Conservation (phyloP, 2,329 filamentous ascomycete genomes). For the Penicillium sp. region DNA sequence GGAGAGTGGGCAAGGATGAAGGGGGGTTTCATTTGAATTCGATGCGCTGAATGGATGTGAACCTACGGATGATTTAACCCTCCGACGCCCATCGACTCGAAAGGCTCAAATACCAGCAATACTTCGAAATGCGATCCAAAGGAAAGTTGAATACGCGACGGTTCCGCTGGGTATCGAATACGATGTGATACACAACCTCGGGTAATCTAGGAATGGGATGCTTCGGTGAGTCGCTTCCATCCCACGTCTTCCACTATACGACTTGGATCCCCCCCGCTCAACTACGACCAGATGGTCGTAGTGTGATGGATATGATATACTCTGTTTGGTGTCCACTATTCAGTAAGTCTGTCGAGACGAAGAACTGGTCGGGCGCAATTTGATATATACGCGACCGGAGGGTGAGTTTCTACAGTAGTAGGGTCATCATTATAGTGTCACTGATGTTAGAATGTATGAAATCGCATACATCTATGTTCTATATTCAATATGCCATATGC, state of each 20-base stretch:
- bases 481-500: not conserved
- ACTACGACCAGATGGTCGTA: not conserved
- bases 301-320: not conserved
- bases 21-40: not conserved
- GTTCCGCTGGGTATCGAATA: slow-evolving; percentile 9
- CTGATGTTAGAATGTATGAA: not conserved
- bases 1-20: not conserved
- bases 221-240: slow-evolving; percentile 25
- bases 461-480: not conserved
- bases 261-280: not conserved
- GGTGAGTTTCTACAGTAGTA: not conserved
- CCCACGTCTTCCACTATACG: not conserved
- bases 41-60: not conserved
- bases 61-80: slow-evolving; percentile 7
- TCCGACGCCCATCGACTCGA: not conserved
- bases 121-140: not conserved
- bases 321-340: not conserved
- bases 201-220: slow-evolving; percentile 30
- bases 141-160: slow-evolving; percentile 9
- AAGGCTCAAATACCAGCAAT: not conserved
- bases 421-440: not conserved
- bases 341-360: not conserved
- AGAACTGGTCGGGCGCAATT: not conserved
- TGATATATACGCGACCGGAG: not conserved
- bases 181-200: slow-evolving; percentile 18